A percentile compares a stretch with the other conserved stretches of the same genome.
Conservation (phyloP, 176 grass and related monocot genomes). For the Bromus sterilis region DNA sequence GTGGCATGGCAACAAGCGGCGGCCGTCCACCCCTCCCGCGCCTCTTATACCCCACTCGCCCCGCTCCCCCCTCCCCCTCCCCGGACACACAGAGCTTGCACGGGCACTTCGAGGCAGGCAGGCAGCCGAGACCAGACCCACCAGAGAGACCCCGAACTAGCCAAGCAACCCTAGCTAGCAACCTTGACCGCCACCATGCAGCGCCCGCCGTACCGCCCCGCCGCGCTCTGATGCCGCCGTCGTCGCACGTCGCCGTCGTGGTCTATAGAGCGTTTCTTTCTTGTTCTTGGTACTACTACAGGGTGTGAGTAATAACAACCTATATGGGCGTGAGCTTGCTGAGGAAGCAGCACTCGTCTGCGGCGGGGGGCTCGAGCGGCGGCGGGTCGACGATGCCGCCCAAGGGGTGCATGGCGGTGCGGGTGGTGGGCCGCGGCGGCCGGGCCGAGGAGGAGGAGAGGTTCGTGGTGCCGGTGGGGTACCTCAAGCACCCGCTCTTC, state of each 20-base stretch:
- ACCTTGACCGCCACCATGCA: background rate
- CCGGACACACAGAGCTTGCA: background rate
- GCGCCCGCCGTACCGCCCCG: background rate
- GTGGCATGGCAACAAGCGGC: background rate
- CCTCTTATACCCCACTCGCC: background rate
- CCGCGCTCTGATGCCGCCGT: background rate
- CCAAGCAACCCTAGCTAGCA: background rate
- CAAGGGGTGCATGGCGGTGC: slow-evolving; percentile 82
- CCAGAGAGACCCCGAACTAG: background rate
- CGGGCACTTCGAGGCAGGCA: background rate
- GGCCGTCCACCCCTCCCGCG: background rate
- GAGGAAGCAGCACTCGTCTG: slow-evolving; percentile 42
- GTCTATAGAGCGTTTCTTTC: background rate
- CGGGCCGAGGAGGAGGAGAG: slow-evolving; percentile 40
- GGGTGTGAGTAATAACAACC: background rate
- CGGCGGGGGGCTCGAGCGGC: slow-evolving; percentile 10
- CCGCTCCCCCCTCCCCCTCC: background rate
- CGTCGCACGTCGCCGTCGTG: background rate
- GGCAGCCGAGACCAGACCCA: background rate
- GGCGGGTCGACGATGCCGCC: slow-evolving; percentile 33
- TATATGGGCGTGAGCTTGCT: slow-evolving; percentile 40
- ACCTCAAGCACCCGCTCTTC: slow-evolving; percentile 84
- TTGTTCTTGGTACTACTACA: background rate
- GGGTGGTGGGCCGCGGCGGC: slow-evolving; percentile 47
- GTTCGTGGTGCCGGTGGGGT: slow-evolving; percentile 73